Evolutionary conservation across 805 yeast genomes (phyloP).

Genomic region (Wickerhamomyces canadensis): DNA sequence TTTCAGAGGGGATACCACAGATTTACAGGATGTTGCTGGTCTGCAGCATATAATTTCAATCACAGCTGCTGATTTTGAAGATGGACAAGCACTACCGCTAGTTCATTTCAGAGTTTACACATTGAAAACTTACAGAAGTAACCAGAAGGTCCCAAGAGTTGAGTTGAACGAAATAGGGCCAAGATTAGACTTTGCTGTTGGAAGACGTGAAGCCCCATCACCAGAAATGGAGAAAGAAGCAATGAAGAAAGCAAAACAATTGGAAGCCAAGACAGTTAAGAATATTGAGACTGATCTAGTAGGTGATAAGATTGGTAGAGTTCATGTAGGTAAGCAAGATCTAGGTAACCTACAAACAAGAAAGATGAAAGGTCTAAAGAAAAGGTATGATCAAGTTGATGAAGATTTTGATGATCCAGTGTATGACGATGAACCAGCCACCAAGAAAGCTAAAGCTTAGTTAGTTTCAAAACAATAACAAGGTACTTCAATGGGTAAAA

Average conservation of each 20-base stretch:
- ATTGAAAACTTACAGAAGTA: slow-evolving; percentile 73
- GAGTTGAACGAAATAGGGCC: slow-evolving; percentile 96
- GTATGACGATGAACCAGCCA: slow-evolving; percentile 35
- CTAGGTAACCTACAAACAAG: slow-evolving; percentile 86
- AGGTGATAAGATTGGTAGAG: slow-evolving; percentile 97
- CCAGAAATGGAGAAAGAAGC: slow-evolving; percentile 94
- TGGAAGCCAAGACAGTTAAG: slow-evolving; percentile 80
- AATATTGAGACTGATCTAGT: slow-evolving; percentile 78
- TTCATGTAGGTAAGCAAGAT: slow-evolving; percentile 96
- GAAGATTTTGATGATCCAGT: slow-evolving; percentile 50
- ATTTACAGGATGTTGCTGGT: slow-evolving; percentile 89
- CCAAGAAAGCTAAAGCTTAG: slow-evolving; percentile 24
- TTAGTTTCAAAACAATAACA: too few relatives aligned
- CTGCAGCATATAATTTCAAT: slow-evolving; percentile 85
- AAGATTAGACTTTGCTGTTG: slow-evolving; percentile 85
- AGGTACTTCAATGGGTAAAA: too few relatives aligned
- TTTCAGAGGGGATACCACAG: slow-evolving; percentile 78
- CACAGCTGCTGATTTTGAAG: slow-evolving; percentile 70
- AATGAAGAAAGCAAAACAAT: slow-evolving; percentile 67
- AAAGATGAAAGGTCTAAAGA: slow-evolving; percentile 97
- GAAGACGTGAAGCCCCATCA: slow-evolving; percentile 75
- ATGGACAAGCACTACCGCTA: slow-evolving; percentile 62
- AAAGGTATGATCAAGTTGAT: slow-evolving; percentile 68
- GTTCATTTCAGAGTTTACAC: slow-evolving; percentile 90
- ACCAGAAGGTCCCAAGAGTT: slow-evolving; percentile 87